Evolutionary conservation across 345 rosid genomes (phyloP), one percentile per base, ranked within the genome.

Genomic region (Geranium rotundifolium): DNA sequence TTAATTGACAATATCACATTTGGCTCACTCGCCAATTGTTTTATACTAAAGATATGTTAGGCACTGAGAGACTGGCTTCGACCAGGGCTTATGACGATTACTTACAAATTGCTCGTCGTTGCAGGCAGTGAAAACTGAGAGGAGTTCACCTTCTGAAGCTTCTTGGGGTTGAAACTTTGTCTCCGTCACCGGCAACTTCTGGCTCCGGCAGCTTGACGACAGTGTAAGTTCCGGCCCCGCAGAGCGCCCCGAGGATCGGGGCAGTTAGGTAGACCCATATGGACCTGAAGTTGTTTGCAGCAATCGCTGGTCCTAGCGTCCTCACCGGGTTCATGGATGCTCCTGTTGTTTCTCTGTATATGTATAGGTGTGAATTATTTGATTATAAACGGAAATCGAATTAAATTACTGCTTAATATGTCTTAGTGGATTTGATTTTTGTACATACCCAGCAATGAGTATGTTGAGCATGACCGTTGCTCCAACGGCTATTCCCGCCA

Each of bases 401-500:
- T 29, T 59, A 4, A 17, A 59, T 17, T 17, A n/a, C 62, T 3
- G 37, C 62, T 23, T 23, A 23, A 23, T 23, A 23, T 23, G 2
- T 23, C 27, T 23, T 23, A 34, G 41, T 34, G 6, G 41, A 34
- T 34, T 34, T 34, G 54, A 30, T 39, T 49, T 9, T 63, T 63
- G 3, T 2, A 57, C 67, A 34, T 73, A 85, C 97, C 98, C 95
- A 12, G 96, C 95, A 19, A 91, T 88, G 68, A 91, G 90, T 61
- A 80, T 82, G 73, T 88, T 88, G 70, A 91, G 90, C 95, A 85
- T 85, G 67, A 85, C 96, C 5, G 96, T 86, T 20, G 96, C 98
- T 77, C 98, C 98, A 0, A 86, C 96, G 5, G 96, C 96, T 4
- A 91, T 85, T 79, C 95, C 96, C 0, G 96, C 91, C 75, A 91